Percentiles rank a stretch among this genome's conserved stretches.
phyloP scores from a whole-genome alignment of 495 filamentous ascomycete species.

The Halenospora varia region DNA sequence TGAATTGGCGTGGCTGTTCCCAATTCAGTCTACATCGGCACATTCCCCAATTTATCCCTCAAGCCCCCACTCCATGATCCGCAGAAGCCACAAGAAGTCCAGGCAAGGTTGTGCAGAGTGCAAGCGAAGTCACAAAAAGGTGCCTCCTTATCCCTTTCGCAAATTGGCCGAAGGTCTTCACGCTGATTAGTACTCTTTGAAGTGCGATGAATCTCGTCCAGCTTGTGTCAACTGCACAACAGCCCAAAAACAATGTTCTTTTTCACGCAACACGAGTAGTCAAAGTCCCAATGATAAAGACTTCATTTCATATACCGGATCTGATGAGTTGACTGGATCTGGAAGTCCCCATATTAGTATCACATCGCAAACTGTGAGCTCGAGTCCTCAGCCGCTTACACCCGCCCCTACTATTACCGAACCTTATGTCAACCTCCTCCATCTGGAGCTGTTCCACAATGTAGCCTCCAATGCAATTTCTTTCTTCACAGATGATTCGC shows the following conservation, averaged over 20 bases:
- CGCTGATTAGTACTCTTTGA: too few species aligned
- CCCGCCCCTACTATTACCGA: too few species aligned
- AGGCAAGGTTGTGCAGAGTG: slow-evolving; percentile 23
- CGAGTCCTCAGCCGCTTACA: too few species aligned
- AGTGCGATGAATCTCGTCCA: slow-evolving; percentile 33
- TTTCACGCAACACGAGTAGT: background rate
- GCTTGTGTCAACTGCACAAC: slow-evolving; percentile 25
- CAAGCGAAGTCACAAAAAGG: slow-evolving; percentile 29
- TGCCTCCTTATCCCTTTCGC: background rate
- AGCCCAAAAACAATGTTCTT: slow-evolving; percentile 25
- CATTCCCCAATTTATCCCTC: too few species aligned
- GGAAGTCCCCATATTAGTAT: too few species aligned
- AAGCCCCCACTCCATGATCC: too few species aligned
- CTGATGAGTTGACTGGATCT: background rate
- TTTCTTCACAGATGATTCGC: background rate
- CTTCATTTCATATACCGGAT: background rate
- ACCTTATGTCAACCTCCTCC: slow-evolving; percentile 23
- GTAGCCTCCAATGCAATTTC: slow-evolving; percentile 4
- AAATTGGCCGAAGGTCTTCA: too few species aligned
- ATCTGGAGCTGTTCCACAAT: slow-evolving; percentile 29
- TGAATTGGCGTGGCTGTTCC: too few species aligned
- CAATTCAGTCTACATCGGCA: too few species aligned
- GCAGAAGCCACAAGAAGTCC: slow-evolving; percentile 20
- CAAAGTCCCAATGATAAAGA: background rate
- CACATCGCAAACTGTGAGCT: too few species aligned